Conservation (phyloP, 2,329 filamentous ascomycete genomes). For the Fusarium sp. region DNA sequence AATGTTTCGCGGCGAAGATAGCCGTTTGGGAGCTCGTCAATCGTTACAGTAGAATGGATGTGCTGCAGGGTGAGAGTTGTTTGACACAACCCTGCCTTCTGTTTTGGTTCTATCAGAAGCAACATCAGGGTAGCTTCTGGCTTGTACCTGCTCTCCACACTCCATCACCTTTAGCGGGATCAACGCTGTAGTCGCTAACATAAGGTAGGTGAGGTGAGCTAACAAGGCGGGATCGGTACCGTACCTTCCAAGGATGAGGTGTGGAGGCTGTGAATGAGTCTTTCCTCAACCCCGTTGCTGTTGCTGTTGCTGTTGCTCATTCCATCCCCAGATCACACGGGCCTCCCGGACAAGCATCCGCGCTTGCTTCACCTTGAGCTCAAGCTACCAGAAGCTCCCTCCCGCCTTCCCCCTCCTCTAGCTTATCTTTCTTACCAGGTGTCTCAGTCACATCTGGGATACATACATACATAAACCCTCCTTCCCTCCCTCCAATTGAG, state of each 20-base stretch:
- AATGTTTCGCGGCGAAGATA: conserved; percentile 1
- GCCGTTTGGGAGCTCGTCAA: not conserved
- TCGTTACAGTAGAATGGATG: not conserved
- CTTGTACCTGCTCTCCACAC: conserved; percentile 18
- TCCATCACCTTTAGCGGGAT: not conserved
- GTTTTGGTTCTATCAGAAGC: conserved; percentile 1
- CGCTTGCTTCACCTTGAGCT: conserved; percentile 17
- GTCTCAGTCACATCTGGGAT: conserved; percentile 9
- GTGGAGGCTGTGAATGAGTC: conserved; percentile 12
- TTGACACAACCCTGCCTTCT: conserved; percentile 21
- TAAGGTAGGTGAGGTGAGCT: conserved; percentile 26
- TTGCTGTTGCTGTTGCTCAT: conserved; percentile 6
- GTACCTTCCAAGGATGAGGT: conserved; percentile 1
- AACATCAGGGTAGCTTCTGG: conserved; percentile 6
- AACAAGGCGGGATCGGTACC: conserved; percentile 13
- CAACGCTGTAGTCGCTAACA: conserved; percentile 27
- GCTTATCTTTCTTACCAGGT: conserved; percentile 6
- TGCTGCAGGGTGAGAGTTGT: not conserved
- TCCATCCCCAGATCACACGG: conserved; percentile 30
- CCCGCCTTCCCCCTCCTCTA: conserved; percentile 18
- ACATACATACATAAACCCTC: conserved; percentile 32
- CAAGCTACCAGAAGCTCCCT: conserved; percentile 22
- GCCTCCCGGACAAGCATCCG: conserved; percentile 17
- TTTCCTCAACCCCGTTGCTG: conserved; percentile 15
- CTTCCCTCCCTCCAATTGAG: conserved; percentile 20